Conservation (phyloP, 352 stramenopile species). For the Pythium graminicola region DNA sequence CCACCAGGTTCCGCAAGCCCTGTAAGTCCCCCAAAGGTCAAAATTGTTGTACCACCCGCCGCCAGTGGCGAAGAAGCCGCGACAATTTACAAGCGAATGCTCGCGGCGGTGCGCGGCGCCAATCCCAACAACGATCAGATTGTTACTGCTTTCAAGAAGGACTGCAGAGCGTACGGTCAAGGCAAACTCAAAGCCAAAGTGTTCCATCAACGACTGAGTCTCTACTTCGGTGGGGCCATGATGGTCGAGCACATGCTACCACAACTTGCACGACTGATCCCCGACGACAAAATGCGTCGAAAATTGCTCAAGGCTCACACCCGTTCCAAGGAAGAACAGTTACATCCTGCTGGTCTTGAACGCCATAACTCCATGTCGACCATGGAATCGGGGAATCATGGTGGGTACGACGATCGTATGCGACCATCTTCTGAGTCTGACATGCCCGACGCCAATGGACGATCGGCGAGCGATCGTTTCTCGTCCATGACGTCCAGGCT, state of each 20-base stretch:
- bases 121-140: constrained; percentile 71
- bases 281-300: constrained; percentile 67
- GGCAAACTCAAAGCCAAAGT: constrained; percentile 49
- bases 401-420: constrained; percentile 7
- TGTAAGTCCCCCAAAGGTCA: constrained; percentile 4
- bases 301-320: constrained; percentile 59
- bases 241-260: constrained; percentile 81
- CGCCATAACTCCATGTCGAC: constrained; percentile 16
- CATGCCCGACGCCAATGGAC: constrained; percentile 6
- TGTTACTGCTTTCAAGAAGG: constrained; percentile 61
- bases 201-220: constrained; percentile 51
- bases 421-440: constrained; percentile 35
- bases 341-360: background rate
- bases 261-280: constrained; percentile 68
- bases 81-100: constrained; percentile 74
- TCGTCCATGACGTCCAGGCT: constrained; percentile 25
- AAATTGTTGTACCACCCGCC: constrained; percentile 44
- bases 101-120: constrained; percentile 64
- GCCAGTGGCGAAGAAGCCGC: constrained; percentile 65
- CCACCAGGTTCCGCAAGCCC: too few relatives aligned
- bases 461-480: constrained; percentile 8
- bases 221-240: constrained; percentile 61
- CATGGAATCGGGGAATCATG: constrained; percentile 6
- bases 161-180: constrained; percentile 74
- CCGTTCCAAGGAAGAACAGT: constrained; percentile 23